Conservation (phyloP, 2,329 filamentous ascomycete species). For the Elsinoe australis region DNA sequence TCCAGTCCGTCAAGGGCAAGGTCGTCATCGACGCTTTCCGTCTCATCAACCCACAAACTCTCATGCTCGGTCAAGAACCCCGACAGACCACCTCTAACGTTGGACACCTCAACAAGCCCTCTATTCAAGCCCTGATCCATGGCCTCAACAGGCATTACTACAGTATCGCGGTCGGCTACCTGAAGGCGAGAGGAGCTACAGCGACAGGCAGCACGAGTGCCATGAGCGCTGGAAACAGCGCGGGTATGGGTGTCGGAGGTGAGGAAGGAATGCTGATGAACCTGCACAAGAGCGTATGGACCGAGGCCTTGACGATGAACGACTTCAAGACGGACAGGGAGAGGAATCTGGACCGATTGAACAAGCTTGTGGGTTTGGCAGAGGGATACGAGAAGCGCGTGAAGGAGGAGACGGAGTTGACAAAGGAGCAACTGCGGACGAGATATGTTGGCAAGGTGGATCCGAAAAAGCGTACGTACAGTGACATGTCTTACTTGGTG, state of each 20-base stretch:
- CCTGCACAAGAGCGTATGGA: constrained; percentile 98
- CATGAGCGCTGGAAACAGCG: constrained; percentile 12
- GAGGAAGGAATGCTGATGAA: constrained; percentile 99
- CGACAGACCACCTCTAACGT: constrained; percentile 96
- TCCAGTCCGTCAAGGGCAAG: constrained; percentile 98
- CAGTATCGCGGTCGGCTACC: constrained; percentile 96
- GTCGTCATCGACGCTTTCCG: constrained; percentile 99
- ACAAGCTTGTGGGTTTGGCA: constrained; percentile 78
- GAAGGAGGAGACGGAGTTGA: constrained; percentile 96
- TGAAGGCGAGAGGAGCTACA: constrained; percentile 57
- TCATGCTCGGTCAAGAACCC: constrained; percentile 97
- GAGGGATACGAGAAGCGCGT: constrained; percentile 98
- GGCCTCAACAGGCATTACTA: constrained; percentile 98
- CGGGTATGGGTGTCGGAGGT: constrained; percentile 42
- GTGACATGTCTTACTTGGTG: too few species aligned
- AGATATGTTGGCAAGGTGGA: constrained; percentile 98
- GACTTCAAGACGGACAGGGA: constrained; percentile 81
- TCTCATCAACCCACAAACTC: constrained; percentile 91
- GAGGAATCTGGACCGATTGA: constrained; percentile 78
- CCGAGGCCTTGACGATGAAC: constrained; percentile 92
- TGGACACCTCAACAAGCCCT: constrained; percentile 97
- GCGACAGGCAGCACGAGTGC: constrained; percentile 32
- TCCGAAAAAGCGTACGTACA: constrained; percentile 89
- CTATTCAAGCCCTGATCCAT: constrained; percentile 98
- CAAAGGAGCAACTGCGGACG: constrained; percentile 95